Evolutionary conservation across 2,329 filamentous ascomycete genomes (phyloP).

Genomic region (Fusarium buharicum): DNA sequence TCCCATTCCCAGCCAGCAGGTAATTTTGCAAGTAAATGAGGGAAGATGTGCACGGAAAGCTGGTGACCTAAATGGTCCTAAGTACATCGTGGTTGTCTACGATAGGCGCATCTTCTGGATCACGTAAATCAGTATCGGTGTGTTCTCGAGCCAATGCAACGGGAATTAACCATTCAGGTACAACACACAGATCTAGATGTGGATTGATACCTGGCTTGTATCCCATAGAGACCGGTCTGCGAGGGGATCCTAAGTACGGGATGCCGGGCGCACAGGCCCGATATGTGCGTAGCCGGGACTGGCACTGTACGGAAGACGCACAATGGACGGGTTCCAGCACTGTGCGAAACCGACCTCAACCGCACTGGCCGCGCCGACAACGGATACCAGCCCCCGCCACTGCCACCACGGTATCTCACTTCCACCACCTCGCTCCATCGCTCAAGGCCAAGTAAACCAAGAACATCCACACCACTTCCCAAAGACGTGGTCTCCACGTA

Average conservation of each 20-base stretch:
- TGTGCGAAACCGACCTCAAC: constrained; percentile 29
- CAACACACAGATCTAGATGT: constrained; percentile 9
- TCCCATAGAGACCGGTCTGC: constrained; percentile 11
- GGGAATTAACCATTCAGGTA: constrained; percentile 13
- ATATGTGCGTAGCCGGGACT: constrained; percentile 13
- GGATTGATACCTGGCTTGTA: constrained; percentile 14
- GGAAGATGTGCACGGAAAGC: neutral
- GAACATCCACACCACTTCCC: constrained; percentile 11
- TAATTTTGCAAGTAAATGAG: constrained; percentile 15
- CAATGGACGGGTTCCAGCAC: too few relatives aligned
- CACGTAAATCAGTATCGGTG: constrained; percentile 31
- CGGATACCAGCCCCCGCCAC: constrained; percentile 26
- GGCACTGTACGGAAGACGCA: constrained; percentile 13
- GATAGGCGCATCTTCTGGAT: neutral
- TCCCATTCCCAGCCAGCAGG: neutral
- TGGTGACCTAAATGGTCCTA: neutral
- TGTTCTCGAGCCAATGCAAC: constrained; percentile 4
- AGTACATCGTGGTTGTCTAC: constrained; percentile 1
- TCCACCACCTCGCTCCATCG: neutral
- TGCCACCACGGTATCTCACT: neutral
- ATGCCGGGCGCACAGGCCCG: constrained; percentile 16
- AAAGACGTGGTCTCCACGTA: constrained; percentile 20
- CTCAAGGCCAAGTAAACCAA: constrained; percentile 7
- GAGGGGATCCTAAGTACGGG: constrained; percentile 4
- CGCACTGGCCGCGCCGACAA: constrained; percentile 36